A percentile compares a stretch with the other conserved stretches of the same genome.
Conservation (phyloP, 495 filamentous ascomycete species). For the Xylaria longipes region DNA sequence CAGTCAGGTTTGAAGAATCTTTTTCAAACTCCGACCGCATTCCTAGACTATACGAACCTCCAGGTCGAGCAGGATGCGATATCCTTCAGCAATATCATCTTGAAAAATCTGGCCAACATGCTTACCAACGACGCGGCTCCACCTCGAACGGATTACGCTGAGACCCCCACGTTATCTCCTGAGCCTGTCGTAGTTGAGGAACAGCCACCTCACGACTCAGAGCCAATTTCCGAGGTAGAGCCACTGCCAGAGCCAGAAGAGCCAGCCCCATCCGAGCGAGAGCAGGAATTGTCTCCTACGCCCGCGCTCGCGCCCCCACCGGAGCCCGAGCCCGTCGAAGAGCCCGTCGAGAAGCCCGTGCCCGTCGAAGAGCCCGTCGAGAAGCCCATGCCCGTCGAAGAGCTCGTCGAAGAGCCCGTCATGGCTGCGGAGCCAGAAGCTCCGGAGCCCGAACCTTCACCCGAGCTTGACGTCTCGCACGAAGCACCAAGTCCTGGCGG, state of each 20-base stretch:
- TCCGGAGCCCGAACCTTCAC: neutral
- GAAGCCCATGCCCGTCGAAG: neutral
- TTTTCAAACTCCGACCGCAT: constrained; percentile 12
- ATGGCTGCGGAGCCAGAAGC: neutral
- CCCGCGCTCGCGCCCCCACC: neutral
- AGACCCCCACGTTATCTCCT: neutral
- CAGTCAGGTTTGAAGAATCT: constrained; percentile 27
- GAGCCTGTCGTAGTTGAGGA: neutral
- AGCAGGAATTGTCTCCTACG: neutral
- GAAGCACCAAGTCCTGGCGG: neutral
- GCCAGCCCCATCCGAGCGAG: neutral
- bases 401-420: neutral
- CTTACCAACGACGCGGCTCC: constrained; percentile 7
- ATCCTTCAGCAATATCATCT: constrained; percentile 22
- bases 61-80: constrained; percentile 11
- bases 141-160: neutral
- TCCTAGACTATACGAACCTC: constrained; percentile 10
- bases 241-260: neutral
- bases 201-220: neutral
- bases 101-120: constrained; percentile 19
- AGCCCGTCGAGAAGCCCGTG: neutral
- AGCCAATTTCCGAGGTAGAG: neutral
- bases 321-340: neutral
- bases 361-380: neutral
- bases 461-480: neutral